A percentile compares a stretch with the other conserved stretches of the same genome.
phyloP scores from a whole-genome alignment of 1,284 basidiomycete genomes.

The Ceratobasidium sp. region DNA sequence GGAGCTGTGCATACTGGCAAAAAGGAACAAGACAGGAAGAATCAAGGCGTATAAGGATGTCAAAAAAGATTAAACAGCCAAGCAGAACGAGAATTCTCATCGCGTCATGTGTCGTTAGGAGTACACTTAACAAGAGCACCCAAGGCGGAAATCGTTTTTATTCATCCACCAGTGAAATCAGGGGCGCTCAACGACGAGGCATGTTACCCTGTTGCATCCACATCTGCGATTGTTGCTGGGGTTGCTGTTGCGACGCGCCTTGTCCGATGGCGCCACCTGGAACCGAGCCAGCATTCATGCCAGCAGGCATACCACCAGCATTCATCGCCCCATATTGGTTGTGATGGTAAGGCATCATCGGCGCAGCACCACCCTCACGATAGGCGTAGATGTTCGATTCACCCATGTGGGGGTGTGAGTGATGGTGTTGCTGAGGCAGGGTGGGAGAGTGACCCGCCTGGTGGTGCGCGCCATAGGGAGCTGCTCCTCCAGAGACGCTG shows the following conservation, averaged over 20 bases:
- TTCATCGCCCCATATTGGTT: constrained; percentile 32
- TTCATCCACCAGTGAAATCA: background rate
- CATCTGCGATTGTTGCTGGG: constrained; percentile 35
- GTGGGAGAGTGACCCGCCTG: constrained; percentile 32
- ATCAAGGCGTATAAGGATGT: constrained; percentile 34
- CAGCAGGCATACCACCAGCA: constrained; percentile 31
- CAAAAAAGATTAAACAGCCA: background rate
- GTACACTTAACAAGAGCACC: constrained; percentile 10
- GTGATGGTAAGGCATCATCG: constrained; percentile 25
- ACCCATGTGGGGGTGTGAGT: constrained; percentile 28
- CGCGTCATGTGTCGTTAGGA: constrained; percentile 10
- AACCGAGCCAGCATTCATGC: constrained; percentile 22
- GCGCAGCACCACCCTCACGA: constrained; percentile 14
- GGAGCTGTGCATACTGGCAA: constrained; percentile 30
- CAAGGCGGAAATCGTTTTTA: constrained; percentile 18
- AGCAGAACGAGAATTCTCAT: background rate
- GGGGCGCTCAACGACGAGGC: constrained; percentile 25
- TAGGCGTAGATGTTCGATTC: constrained; percentile 24
- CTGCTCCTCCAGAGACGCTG: constrained; percentile 23
- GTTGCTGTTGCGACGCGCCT: constrained; percentile 25
- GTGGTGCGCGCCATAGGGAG: constrained; percentile 26
- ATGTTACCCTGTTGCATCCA: constrained; percentile 41
- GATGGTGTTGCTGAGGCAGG: constrained; percentile 23
- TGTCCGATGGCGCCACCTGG: constrained; percentile 32
- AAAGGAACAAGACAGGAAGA: constrained; percentile 29